Conservation (phyloP, 495 filamentous ascomycete genomes). For the Podospora fimiseda region DNA sequence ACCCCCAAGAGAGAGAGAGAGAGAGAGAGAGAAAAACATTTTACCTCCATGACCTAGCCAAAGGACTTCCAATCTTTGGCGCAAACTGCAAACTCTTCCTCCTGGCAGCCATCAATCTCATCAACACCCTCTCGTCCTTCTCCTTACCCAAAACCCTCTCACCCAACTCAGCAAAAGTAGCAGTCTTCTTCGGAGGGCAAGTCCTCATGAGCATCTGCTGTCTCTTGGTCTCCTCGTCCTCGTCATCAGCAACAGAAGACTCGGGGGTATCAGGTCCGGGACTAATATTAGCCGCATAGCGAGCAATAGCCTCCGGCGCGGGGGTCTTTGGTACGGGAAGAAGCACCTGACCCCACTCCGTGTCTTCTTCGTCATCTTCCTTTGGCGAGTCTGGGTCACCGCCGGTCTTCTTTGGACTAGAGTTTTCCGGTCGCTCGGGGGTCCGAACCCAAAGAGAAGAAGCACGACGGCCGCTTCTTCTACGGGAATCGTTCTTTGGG, state of each 20-base stretch:
- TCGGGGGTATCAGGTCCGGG: constrained; percentile 22
- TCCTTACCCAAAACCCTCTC: constrained; percentile 29
- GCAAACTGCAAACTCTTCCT: constrained; percentile 80
- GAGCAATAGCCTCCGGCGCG: constrained; percentile 41
- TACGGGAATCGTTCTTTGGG: constrained; percentile 12
- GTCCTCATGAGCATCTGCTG: constrained; percentile 61
- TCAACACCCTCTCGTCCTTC: constrained; percentile 48
- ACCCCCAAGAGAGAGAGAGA: too few relatives aligned
- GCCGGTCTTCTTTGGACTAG: neutral
- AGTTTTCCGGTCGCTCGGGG: constrained; percentile 12
- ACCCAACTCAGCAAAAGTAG: constrained; percentile 32
- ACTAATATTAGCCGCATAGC: constrained; percentile 35
- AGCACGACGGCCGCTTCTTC: constrained; percentile 38
- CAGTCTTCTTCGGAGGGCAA: constrained; percentile 63
- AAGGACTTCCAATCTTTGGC: constrained; percentile 69
- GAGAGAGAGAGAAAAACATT: too few relatives aligned
- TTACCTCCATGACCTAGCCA: constrained; percentile 47
- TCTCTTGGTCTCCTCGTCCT: constrained; percentile 16
- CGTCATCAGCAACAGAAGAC: constrained; percentile 3
- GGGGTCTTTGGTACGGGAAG: constrained; percentile 50
- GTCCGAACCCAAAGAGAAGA: constrained; percentile 46
- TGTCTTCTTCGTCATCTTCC: constrained; percentile 32
- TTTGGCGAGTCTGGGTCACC: constrained; percentile 26
- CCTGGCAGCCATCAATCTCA: constrained; percentile 64
- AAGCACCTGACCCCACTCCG: constrained; percentile 30